Percentiles rank a stretch among this genome's conserved stretches.
Conservation (phyloP, 176 grass and related monocot species). For the Triticum dicoccoides region DNA sequence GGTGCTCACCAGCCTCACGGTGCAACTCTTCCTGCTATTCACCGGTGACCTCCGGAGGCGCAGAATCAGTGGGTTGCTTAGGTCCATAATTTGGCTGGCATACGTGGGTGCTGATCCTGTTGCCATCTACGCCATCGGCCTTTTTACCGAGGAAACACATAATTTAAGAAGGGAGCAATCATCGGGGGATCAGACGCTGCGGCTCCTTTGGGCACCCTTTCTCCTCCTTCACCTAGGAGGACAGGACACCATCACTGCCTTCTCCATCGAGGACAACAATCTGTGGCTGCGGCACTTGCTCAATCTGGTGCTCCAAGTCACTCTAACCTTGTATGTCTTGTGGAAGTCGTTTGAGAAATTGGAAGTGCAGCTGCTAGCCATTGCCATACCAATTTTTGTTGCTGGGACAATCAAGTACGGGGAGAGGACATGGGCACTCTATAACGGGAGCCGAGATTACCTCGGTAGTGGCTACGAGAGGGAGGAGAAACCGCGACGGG, state of each 20-base stretch:
- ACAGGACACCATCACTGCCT: background rate
- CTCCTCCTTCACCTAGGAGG: background rate
- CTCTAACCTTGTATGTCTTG: background rate
- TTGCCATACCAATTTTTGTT: background rate
- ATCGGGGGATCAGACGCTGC: background rate
- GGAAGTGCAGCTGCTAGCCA: background rate
- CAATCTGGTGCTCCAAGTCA: background rate
- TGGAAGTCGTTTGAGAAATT: background rate
- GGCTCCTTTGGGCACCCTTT: background rate
- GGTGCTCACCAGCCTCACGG: background rate
- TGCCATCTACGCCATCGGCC: background rate
- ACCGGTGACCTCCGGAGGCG: background rate
- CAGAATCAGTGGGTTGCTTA: background rate
- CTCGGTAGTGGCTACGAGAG: background rate
- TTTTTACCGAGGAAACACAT: background rate
- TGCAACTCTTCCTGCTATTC: background rate
- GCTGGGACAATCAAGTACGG: conserved; percentile 2
- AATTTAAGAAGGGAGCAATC: background rate
- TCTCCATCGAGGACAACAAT: background rate
- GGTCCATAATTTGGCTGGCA: background rate
- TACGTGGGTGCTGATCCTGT: background rate
- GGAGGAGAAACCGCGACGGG: background rate
- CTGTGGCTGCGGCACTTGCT: conserved; percentile 8
- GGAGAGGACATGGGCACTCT: background rate
- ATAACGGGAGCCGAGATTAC: background rate